Evolutionary conservation across 345 rosid species (phyloP), one percentile per base, ranked within the genome.

Genomic region (Populus pruinosa): DNA sequence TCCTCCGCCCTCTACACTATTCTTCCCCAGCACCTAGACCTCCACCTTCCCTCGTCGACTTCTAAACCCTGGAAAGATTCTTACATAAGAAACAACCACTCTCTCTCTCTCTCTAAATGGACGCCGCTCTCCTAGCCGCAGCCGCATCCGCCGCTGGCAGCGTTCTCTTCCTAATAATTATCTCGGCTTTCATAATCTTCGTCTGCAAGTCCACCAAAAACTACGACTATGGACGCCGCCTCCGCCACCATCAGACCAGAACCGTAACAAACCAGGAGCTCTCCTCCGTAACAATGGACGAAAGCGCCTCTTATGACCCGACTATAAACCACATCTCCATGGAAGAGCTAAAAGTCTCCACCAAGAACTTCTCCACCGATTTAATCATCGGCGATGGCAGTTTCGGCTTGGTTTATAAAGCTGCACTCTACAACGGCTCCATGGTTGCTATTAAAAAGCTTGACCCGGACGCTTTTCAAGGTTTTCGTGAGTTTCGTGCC

Each of bases 361-460:
- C 99, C 2, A 82, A 84, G 50, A 84, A 82, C 78, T 95, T 95
- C 91, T 88, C 97, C 49, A 5, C 91, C 8, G 90, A 88, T 62
- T 85, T 85, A 6, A 88, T 95, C 77, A 59, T 95, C 79, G 99
- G 98, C 69, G 97, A 94, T 72, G 98, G 98, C 29, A 91, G 98
- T 67, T 94, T 94, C 79, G 98, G 99, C 53, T 72, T 84, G 44
- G 99, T 95, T 27, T 95, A 92, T 86, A 83, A 82, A 36, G 98
- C 97, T 7, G 64, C 64, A 4, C 91, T 95, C 21, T 62, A 86
- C 14, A 76, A 71, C 79, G 91, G 91, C 75, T 84, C 71, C 83
- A 87, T 86, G 61, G 98, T 95, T 10, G 98, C 99, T 27, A 85
- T 90, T 35, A 95, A 95, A 80, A 91, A 88, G 78, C 98, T 95